phyloP scores from a whole-genome alignment of 2,329 filamentous ascomycete species.

The Ophiocordyceps polyrhachis-furcata region DNA sequence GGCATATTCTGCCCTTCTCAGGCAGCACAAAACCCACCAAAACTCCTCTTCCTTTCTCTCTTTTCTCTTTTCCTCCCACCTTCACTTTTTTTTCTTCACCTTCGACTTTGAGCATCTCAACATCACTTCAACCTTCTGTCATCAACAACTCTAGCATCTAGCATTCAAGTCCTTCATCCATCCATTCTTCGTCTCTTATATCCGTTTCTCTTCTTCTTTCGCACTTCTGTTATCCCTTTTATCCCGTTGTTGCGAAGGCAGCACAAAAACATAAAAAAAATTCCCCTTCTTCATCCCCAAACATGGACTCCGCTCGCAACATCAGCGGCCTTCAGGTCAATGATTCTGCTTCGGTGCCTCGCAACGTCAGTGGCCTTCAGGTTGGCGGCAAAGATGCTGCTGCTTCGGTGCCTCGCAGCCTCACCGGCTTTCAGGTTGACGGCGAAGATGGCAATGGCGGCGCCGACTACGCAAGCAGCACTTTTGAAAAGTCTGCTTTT shows the following conservation, averaged over 20 bases:
- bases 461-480: not conserved
- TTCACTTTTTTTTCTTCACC: not conserved
- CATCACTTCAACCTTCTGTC: not conserved
- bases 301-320: not conserved
- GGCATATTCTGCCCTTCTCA: not conserved
- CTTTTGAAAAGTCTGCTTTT: not conserved
- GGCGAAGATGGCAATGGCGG: too few relatives aligned
- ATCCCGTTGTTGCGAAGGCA: not conserved
- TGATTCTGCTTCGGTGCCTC: not conserved
- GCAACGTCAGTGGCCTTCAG: not conserved
- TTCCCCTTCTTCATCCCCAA: not conserved
- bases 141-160: not conserved
- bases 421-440: not conserved
- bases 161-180: not conserved
- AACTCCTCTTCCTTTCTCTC: not conserved
- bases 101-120: not conserved
- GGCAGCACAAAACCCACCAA: not conserved
- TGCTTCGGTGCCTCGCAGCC: not conserved
- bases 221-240: not conserved
- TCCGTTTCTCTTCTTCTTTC: not conserved
- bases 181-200: not conserved
- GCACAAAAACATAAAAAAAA: not conserved
- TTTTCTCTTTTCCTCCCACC: not conserved
- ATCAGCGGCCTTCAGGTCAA: not conserved
- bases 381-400: too few relatives aligned